Conservation (phyloP, 768 basidiomycete genomes). For the Kwoniella sp. region DNA sequence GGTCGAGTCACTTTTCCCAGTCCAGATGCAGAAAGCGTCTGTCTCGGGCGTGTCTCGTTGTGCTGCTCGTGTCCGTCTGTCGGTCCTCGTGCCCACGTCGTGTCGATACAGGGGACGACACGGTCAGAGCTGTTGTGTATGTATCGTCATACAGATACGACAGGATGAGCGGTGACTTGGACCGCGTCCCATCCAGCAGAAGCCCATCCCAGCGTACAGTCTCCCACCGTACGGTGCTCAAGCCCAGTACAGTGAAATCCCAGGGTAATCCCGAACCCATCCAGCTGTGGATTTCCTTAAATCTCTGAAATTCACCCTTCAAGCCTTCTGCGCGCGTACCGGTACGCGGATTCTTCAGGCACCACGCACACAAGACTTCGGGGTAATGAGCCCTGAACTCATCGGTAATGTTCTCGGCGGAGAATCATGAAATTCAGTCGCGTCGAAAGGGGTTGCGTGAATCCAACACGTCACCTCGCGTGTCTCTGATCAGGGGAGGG, state of each 20-base stretch:
- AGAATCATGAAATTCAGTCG: slow-evolving; percentile 15
- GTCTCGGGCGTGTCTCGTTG: neutral
- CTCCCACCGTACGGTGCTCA: neutral
- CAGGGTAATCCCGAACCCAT: slow-evolving; percentile 1
- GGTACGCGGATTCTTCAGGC: neutral
- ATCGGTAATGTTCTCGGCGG: too few species aligned
- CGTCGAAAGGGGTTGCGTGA: too few species aligned
- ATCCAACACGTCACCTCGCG: too few species aligned
- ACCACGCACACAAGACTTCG: neutral
- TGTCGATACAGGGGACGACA: neutral
- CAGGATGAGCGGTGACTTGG: neutral
- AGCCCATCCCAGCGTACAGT: neutral
- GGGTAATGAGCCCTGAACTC: neutral
- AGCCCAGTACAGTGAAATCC: neutral
- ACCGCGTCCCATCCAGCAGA: neutral
- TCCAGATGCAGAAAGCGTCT: too few species aligned
- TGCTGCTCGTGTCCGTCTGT: neutral
- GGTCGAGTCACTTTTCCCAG: too few species aligned
- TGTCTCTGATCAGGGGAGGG: too few species aligned
- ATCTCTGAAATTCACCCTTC: neutral
- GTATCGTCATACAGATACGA: too few species aligned
- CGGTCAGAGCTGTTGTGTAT: neutral
- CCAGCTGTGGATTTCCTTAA: too few species aligned
- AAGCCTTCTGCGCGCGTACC: neutral
- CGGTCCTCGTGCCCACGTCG: neutral